Evolutionary conservation across 1,139 yeast genomes (phyloP).

Genomic region (Kodamaea ohmeri): DNA sequence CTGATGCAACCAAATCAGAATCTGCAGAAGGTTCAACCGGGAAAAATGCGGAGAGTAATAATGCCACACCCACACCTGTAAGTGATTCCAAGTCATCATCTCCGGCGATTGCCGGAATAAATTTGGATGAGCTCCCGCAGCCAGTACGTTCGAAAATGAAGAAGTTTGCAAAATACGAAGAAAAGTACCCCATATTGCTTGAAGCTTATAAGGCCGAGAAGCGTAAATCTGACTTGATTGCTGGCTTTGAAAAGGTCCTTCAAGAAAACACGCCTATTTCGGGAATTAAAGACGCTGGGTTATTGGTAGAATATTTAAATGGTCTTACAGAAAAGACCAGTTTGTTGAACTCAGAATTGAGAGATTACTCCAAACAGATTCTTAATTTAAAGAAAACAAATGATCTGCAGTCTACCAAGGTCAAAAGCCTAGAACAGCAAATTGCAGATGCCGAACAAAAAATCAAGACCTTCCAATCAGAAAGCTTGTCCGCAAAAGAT

Average conservation of each 20-base stretch:
- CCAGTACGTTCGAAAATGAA: conserved; percentile 60
- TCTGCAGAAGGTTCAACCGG: neutral
- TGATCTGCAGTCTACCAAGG: conserved; percentile 12
- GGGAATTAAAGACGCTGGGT: conserved; percentile 67
- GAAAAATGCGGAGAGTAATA: neutral
- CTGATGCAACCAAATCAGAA: neutral
- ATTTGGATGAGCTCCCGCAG: conserved; percentile 47
- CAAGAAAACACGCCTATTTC: conserved; percentile 81
- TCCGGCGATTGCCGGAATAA: conserved; percentile 12
- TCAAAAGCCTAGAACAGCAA: conserved; percentile 8
- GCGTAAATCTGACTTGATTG: conserved; percentile 60
- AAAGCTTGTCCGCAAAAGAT: neutral
- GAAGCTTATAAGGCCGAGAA: conserved; percentile 85
- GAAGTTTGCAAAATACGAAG: conserved; percentile 84
- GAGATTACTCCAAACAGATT: conserved; percentile 22
- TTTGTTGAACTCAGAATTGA: conserved; percentile 54
- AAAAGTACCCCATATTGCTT: conserved; percentile 76
- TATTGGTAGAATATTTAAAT: conserved; percentile 65
- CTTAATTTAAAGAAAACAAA: conserved; percentile 16
- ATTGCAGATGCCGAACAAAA: conserved; percentile 5
- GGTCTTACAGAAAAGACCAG: conserved; percentile 62
- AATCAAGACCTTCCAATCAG: conserved; percentile 7
- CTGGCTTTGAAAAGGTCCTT: conserved; percentile 64
- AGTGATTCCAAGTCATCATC: neutral
- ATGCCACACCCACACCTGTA: neutral